Conservation (phyloP, 768 basidiomycete species). For the Cyathus striatus region DNA sequence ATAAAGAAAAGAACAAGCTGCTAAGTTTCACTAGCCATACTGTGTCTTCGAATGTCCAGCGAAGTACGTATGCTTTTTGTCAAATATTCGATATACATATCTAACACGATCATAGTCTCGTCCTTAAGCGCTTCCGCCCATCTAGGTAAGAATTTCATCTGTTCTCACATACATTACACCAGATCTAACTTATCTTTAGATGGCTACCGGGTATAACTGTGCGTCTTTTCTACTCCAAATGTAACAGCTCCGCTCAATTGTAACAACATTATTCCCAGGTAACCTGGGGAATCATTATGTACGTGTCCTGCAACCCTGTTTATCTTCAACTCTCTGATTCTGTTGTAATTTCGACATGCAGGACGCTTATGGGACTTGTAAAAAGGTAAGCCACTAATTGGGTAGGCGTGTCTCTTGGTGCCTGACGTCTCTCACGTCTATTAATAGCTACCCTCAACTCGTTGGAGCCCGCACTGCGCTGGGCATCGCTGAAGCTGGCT, state of each 20-base stretch:
- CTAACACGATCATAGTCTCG: constrained; percentile 26
- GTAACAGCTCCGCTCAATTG: neutral
- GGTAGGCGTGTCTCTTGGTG: neutral
- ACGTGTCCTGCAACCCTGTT: constrained; percentile 8
- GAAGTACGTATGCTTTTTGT: constrained; percentile 37
- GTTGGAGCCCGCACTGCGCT: constrained; percentile 54
- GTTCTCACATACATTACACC: neutral
- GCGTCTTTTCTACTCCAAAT: constrained; percentile 7
- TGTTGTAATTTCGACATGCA: constrained; percentile 13
- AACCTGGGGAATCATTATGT: constrained; percentile 64
- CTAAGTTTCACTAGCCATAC: constrained; percentile 34
- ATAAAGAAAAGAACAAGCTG: neutral
- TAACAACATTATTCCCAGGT: constrained; percentile 28
- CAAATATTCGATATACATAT: neutral
- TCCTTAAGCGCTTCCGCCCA: constrained; percentile 60
- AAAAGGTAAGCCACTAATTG: constrained; percentile 45
- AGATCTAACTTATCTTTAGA: constrained; percentile 15
- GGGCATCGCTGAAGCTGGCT: constrained; percentile 63
- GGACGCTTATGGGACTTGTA: constrained; percentile 64
- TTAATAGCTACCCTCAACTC: constrained; percentile 52
- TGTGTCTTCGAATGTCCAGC: constrained; percentile 67
- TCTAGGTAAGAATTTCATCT: constrained; percentile 36
- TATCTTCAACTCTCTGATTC: neutral
- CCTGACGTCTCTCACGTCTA: neutral
- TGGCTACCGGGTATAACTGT: constrained; percentile 70